Evolutionary conservation across 2,329 filamentous ascomycete species (phyloP), one percentile per base, ranked within the genome.

Genomic region (Botryotinia convoluta): DNA sequence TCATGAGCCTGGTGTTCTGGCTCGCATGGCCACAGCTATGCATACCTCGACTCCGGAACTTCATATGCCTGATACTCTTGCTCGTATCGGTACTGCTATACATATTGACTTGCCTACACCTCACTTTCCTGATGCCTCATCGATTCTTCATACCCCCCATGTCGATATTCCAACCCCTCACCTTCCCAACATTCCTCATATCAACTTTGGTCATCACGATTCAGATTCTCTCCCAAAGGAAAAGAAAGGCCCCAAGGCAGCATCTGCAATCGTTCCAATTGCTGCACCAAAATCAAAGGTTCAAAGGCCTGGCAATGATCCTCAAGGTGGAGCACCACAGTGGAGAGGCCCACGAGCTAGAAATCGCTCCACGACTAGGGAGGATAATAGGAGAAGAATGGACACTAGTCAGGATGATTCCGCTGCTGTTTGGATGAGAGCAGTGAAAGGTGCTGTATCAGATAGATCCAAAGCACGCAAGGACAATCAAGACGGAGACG

Each of bases 401-500:
- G 71, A 73, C 8, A 73, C 51, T 10, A 69, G 57, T 29, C 71
- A 72, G 26, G 71, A 73, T 54, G 71, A 73, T 62, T 61, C 71
- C 16, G 71, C 64, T 29, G 65, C 51, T 3, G 71, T 73, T 4
- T 73, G 71, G 71, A 70, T 73, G 65, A 65, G 29, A 60, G 72
- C 69, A 8, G 69, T 74, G 5, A 60, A 72, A 39, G 48, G 69
- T 1, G 69, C 69, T 12, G 69, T 71, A 8, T 48, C 48, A 18
- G 54, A 63, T 54, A 74, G 45, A 44, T 59, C 62, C 10, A 73
- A 57, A 67, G 37, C 45, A 29, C 64, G 65, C 14, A 73, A 70
- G 26, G 59, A 69, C 4, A 60, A 59, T 35, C 64, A 69, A 54
- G 65, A 73, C 3, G 65, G 45, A 45, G 65, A 61, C 14, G 45